Base-by-base conservation (phyloP, 208 protist genomes). In the Acanthamoeba culbertsoni region DNA sequence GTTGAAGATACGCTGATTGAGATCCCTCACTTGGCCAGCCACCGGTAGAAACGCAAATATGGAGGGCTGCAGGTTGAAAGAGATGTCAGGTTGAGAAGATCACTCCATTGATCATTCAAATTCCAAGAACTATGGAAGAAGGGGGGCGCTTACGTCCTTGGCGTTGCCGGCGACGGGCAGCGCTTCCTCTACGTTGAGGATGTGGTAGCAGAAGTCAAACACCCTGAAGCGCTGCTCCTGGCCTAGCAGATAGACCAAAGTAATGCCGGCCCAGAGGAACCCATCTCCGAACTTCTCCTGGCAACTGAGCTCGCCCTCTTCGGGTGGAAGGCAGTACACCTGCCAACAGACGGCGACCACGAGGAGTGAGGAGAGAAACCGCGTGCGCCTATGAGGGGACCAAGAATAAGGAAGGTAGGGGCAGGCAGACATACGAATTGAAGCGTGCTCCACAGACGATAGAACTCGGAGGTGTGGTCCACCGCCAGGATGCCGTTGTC, bases 211-310 rank as follows among this genome's bases (percentile, higher is more conserved):
- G 62, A 96, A 96, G 91, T 96, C 92, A 82, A 97, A 95, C n/a
- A 91, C n/a, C 26, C 96, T 48, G 46, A 97, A 97, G 23, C 93
- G 86, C 33, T 94, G 35, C 28, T 63, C 77, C 59, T 96, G 93
- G 20, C 46, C 51, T 2, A 96, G 82, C 26, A 96, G 59, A 79
- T 95, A 92, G 31, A 95, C 75, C 42, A 93, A 46, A n/a, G 91
- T 86, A 53, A 53, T 88, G 33, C 96, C 96, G 28, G 75, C 95
- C 95, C 95, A 97, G 26, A 86, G 46, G 42, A 96, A 94, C 37
- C 96, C 96, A 63, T 97, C 95, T 45, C 96, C 96, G 75, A 97
- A 97, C 2, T 96, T 55, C 53, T 97, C 96, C n/a, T 93, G 94
- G 68, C 91, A 95, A 6, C 92, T 46, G 46, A 65, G 31, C 7